Percentiles rank a stretch among this genome's conserved stretches.
These are phyloP conservation scores for Fusarium illudens DNA, from an alignment of 2,329 filamentous ascomycete species.

Conservation along the genomic window DNA sequence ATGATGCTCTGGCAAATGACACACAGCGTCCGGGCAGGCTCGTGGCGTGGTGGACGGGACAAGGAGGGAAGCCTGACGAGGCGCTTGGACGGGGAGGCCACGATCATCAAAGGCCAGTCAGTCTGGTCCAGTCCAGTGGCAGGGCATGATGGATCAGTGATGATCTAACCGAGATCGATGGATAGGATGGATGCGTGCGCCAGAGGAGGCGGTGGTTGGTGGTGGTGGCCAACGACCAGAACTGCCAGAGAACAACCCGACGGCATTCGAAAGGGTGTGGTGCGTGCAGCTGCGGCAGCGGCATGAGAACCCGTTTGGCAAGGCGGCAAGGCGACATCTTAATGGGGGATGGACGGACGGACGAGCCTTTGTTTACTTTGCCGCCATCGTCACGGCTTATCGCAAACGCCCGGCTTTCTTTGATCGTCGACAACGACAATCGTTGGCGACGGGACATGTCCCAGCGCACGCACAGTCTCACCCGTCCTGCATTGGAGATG, in stretches of 20 bases:
- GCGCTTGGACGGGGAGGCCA: conserved; percentile 23
- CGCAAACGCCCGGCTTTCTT: conserved; percentile 8
- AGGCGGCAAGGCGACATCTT: conserved; percentile 21
- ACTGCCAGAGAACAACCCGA: conserved; percentile 9
- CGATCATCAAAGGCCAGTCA: neutral
- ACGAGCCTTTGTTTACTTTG: conserved; percentile 24
- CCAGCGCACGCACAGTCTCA: conserved; percentile 9
- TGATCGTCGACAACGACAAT: conserved; percentile 8
- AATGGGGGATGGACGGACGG: no score
- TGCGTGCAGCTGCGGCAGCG: conserved; percentile 2
- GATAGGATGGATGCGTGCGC: conserved; percentile 14
- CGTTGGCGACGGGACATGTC: conserved; percentile 2
- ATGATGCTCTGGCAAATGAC: conserved; percentile 37
- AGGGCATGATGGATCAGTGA: conserved; percentile 20
- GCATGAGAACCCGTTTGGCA: conserved; percentile 12
- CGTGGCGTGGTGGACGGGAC: conserved; percentile 22
- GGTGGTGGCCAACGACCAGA: neutral
- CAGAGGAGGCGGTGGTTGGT: conserved; percentile 19
- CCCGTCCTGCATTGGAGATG: conserved; percentile 1
- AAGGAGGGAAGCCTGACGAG: conserved; percentile 16
- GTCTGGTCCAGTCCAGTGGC: conserved; percentile 1
- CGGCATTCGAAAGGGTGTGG: conserved; percentile 23
- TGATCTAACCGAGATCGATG: conserved; percentile 41
- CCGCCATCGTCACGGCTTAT: conserved; percentile 32
- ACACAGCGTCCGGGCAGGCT: conserved; percentile 17